These are phyloP conservation scores for Claviceps purpurea DNA, from an alignment of 2,329 filamentous ascomycete genomes.

Conservation along the genomic window DNA sequence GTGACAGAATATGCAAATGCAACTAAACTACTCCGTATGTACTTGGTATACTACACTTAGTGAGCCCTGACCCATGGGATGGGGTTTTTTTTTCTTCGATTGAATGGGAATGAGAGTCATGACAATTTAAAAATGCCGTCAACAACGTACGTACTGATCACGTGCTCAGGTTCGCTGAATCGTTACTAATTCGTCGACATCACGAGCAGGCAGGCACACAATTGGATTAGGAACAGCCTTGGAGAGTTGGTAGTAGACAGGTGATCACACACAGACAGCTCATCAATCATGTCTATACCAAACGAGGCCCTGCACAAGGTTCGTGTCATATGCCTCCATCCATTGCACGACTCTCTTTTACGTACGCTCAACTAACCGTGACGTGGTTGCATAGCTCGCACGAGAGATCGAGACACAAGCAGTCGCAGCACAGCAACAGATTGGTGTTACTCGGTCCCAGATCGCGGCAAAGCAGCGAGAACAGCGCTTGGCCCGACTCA, in stretches of 20 bases:
- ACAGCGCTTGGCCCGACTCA: slow-evolving; percentile 77
- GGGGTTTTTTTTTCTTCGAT: too few species aligned
- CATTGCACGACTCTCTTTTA: neutral
- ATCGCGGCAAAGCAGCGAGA: slow-evolving; percentile 78
- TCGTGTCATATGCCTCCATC: slow-evolving; percentile 3
- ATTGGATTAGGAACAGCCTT: neutral
- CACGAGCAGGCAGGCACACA: too few species aligned
- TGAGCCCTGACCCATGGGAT: too few species aligned
- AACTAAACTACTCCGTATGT: too few species aligned
- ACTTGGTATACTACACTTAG: too few species aligned
- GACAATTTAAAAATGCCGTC: too few species aligned
- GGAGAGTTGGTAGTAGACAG: neutral
- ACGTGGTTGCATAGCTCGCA: slow-evolving; percentile 47
- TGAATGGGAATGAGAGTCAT: too few species aligned
- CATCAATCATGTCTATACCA: slow-evolving; percentile 64
- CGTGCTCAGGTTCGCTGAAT: too few species aligned
- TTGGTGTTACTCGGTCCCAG: slow-evolving; percentile 72
- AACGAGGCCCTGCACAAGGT: slow-evolving; percentile 94
- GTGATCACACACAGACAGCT: neutral
- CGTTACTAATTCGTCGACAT: too few species aligned
- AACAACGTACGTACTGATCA: too few species aligned
- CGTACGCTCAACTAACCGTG: neutral
- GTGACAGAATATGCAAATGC: too few species aligned
- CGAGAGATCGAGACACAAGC: slow-evolving; percentile 91
- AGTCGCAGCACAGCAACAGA: slow-evolving; percentile 79